A percentile compares a stretch with the other conserved stretches of the same genome.
Conservation (phyloP, 495 filamentous ascomycete species). For the Neurospora sublineolata region DNA sequence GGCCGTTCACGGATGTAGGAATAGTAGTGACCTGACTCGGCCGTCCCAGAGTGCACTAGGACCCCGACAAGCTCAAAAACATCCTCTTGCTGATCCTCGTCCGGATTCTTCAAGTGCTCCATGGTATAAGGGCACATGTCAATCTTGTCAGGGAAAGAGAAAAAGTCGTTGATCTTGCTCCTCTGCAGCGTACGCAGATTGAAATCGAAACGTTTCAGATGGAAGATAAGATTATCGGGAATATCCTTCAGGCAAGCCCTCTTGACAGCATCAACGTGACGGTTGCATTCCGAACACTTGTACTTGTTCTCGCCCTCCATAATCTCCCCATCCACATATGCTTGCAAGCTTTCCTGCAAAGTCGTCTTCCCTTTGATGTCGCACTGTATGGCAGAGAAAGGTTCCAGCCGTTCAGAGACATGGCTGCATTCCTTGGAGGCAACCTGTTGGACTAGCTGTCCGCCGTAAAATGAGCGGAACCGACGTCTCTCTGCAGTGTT, state of each 20-base stretch:
- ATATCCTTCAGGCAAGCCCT: conserved; percentile 86
- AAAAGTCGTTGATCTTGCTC: conserved; percentile 92
- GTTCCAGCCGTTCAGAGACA: conserved; percentile 80
- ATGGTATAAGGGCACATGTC: conserved; percentile 89
- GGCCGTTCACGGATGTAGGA: conserved; percentile 83
- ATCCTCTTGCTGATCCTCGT: conserved; percentile 45
- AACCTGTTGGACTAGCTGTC: conserved; percentile 87
- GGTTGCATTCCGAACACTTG: conserved; percentile 82
- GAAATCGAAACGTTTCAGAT: conserved; percentile 94
- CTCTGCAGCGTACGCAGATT: conserved; percentile 73
- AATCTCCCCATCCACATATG: conserved; percentile 90
- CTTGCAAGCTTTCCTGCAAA: conserved; percentile 77
- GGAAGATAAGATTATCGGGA: conserved; percentile 89
- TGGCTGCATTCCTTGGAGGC: conserved; percentile 90
- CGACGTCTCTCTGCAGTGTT: conserved; percentile 54
- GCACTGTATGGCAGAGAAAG: conserved; percentile 91
- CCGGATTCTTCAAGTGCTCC: conserved; percentile 62
- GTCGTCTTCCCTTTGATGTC: conserved; percentile 88
- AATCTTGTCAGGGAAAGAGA: conserved; percentile 72
- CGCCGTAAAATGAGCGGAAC: conserved; percentile 80
- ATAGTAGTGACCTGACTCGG: conserved; percentile 95
- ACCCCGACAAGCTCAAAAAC: conserved; percentile 86
- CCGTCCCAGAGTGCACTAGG: conserved; percentile 83
- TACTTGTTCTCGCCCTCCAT: conserved; percentile 99
- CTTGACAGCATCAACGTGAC: conserved; percentile 90